Evolutionary conservation across 1,284 basidiomycete species (phyloP).

Genomic region (Taiwanofungus camphoratus): DNA sequence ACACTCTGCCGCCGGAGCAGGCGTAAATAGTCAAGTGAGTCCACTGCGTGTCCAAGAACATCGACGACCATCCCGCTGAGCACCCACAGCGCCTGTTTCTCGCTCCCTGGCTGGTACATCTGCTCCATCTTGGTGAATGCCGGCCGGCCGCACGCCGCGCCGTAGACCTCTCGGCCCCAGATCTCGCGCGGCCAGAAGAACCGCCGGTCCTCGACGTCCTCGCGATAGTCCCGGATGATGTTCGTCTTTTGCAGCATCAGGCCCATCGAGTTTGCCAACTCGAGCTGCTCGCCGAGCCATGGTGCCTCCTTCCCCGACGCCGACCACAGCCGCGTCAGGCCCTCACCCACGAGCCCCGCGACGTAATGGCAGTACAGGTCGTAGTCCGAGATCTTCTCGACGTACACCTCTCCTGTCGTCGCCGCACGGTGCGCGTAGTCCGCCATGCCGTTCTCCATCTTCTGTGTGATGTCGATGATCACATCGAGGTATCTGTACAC

Average conservation of each 20-base stretch:
- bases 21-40: slow-evolving; percentile 87
- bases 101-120: slow-evolving; percentile 48
- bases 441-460: slow-evolving; percentile 96
- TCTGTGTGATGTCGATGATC: slow-evolving; percentile 77
- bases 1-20: slow-evolving; percentile 88
- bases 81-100: slow-evolving; percentile 67
- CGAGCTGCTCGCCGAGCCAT: slow-evolving; percentile 78
- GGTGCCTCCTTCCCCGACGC: slow-evolving; percentile 82
- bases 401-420: slow-evolving; percentile 60
- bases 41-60: slow-evolving; percentile 80
- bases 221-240: slow-evolving; percentile 93
- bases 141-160: slow-evolving; percentile 26
- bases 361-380: slow-evolving; percentile 99
- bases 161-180: slow-evolving; percentile 64
- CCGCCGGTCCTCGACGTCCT: slow-evolving; percentile 83
- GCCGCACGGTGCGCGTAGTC: slow-evolving; percentile 86
- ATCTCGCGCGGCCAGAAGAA: slow-evolving; percentile 97
- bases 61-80: slow-evolving; percentile 90
- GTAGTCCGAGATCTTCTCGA: slow-evolving; percentile 79
- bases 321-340: slow-evolving; percentile 86
- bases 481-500: slow-evolving; percentile 67
- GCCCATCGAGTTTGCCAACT: slow-evolving; percentile 95
- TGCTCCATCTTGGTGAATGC: slow-evolving; percentile 63
- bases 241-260: slow-evolving; percentile 97
- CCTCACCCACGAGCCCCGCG: slow-evolving; percentile 96